A percentile compares a stretch with the other conserved stretches of the same genome.
phyloP scores from a whole-genome alignment of 495 filamentous ascomycete genomes.

The Aspergillus biplanus region DNA sequence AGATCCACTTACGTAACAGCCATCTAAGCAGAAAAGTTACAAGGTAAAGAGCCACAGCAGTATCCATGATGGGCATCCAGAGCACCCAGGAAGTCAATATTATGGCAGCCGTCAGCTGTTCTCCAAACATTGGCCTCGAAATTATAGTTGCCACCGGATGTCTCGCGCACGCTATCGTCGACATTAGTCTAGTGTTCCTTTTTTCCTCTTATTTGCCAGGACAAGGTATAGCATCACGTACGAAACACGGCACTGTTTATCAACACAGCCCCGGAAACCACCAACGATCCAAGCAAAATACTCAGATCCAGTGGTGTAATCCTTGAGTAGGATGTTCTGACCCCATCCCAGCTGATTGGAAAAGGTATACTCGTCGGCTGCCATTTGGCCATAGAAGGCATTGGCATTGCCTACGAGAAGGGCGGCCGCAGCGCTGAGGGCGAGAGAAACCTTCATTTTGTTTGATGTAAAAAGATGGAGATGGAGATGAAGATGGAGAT shows the following conservation, averaged over 20 bases:
- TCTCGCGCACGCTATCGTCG: not conserved
- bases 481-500: not conserved
- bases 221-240: not conserved
- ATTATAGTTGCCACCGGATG: not conserved
- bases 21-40: not conserved
- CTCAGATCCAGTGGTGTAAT: not conserved
- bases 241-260: not conserved
- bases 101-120: not conserved
- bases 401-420: not conserved
- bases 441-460: not conserved
- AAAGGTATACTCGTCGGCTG: not conserved
- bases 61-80: not conserved
- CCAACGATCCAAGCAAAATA: not conserved
- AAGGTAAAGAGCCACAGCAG: not conserved
- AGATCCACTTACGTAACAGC: no score
- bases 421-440: not conserved
- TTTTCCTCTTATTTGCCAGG: no score
- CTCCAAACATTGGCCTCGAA: not conserved
- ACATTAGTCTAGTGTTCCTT: no score
- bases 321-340: not conserved
- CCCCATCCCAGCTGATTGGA: not conserved
- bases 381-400: not conserved
- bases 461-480: not conserved
- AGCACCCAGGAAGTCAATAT: not conserved
- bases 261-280: not conserved